Percentiles rank a stretch among this genome's conserved stretches.
phyloP scores from a whole-genome alignment of 106 monocot species.

The Acanthochlamys bracteata region DNA sequence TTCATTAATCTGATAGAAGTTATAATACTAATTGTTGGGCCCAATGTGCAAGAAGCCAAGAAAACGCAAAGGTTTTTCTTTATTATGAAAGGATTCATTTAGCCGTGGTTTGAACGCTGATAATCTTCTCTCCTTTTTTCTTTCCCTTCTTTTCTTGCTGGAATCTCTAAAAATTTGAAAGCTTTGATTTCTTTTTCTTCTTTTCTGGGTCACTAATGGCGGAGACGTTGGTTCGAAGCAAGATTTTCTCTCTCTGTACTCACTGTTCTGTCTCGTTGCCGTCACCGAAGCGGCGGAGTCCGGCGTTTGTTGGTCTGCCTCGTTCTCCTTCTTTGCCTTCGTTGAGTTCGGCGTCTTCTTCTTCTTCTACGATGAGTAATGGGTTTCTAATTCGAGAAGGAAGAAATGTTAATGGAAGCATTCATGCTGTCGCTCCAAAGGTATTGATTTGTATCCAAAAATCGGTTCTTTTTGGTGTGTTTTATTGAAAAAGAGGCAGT shows the following conservation, averaged over 20 bases:
- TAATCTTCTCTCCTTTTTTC: neutral
- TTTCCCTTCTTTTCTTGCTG: neutral
- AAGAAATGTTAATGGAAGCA: neutral
- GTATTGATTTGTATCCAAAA: conserved; percentile 1
- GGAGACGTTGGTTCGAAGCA: conserved; percentile 20
- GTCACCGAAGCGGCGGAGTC: neutral
- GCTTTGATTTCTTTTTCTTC: neutral
- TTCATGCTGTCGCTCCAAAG: conserved; percentile 11
- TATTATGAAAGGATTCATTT: no score
- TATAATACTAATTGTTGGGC: no score
- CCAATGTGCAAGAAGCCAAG: no score
- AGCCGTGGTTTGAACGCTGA: no score
- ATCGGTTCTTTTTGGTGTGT: neutral
- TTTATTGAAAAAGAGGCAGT: neutral
- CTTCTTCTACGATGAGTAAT: neutral
- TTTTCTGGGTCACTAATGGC: conserved; percentile 15
- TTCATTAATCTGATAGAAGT: no score
- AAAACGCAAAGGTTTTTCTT: no score
- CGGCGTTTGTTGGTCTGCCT: neutral
- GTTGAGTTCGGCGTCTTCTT: neutral
- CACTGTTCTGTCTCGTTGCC: neutral
- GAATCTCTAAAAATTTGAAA: neutral
- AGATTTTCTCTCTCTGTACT: neutral
- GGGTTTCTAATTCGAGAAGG: conserved; percentile 11
- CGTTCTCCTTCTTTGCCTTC: neutral